phyloP scores from a whole-genome alignment of 345 rosid genomes.

The Gossypium australe region DNA sequence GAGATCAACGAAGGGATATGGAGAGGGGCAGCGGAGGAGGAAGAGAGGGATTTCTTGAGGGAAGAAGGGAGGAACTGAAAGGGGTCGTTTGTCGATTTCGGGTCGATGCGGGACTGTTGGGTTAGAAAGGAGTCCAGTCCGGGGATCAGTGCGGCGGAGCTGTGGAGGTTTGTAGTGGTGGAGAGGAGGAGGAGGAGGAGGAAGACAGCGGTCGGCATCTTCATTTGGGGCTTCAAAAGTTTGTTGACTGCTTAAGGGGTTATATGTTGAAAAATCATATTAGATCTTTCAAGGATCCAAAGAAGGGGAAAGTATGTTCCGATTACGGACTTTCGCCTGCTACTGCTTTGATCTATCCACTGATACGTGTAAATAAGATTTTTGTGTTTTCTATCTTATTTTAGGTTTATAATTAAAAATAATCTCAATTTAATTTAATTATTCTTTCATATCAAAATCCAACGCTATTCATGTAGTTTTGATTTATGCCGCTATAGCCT shows the following conservation, averaged over 20 bases:
- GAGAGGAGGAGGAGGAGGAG: slow-evolving; percentile 10
- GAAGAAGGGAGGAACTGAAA: slow-evolving; percentile 54
- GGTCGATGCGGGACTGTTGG: slow-evolving; percentile 51
- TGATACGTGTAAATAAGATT: no score
- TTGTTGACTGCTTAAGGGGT: neutral
- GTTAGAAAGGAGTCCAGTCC: slow-evolving; percentile 63
- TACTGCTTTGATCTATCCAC: no score
- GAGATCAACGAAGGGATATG: slow-evolving; percentile 31
- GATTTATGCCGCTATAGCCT: no score
- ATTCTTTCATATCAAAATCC: no score
- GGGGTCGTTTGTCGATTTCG: slow-evolving; percentile 60
- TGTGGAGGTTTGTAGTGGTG: slow-evolving; percentile 1
- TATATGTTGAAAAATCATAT: no score
- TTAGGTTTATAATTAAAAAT: no score
- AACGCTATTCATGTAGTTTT: no score
- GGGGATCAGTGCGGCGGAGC: slow-evolving; percentile 31
- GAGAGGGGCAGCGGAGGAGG: slow-evolving; percentile 24
- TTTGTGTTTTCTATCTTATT: no score
- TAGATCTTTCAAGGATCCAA: neutral
- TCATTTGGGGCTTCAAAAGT: slow-evolving; percentile 4
- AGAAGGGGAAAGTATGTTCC: no score
- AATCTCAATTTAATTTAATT: no score
- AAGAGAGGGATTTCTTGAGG: slow-evolving; percentile 45
- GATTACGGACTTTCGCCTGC: no score
- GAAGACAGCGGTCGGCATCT: slow-evolving; percentile 20